Evolutionary conservation across 2,329 filamentous ascomycete species (phyloP).

Genomic region (Exophiala lecanii-corni): DNA sequence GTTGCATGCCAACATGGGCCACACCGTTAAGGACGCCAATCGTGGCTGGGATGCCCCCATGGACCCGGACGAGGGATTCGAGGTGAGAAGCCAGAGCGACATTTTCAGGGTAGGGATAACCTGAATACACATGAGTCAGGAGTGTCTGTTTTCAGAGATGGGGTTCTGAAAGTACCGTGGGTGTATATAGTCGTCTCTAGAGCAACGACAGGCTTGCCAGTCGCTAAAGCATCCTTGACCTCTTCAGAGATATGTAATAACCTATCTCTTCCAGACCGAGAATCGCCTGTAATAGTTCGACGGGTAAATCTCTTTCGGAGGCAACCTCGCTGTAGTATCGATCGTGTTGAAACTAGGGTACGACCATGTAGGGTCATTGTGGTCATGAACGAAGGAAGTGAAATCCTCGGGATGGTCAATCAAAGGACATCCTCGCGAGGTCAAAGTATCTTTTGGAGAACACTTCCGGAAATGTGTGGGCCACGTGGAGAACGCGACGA

Average conservation of each 20-base stretch:
- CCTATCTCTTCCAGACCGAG: constrained; percentile 18
- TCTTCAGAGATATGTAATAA: constrained; percentile 75
- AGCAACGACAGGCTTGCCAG: constrained; percentile 78
- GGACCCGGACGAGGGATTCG: constrained; percentile 71
- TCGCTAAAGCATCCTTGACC: constrained; percentile 69
- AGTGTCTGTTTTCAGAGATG: not conserved
- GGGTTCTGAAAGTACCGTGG: constrained; percentile 58
- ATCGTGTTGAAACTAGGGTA: no score
- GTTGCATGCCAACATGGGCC: constrained; percentile 70
- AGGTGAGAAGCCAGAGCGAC: constrained; percentile 72
- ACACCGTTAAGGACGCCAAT: constrained; percentile 82
- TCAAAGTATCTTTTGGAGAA: no score
- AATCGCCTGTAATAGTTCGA: not conserved
- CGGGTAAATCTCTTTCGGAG: no score
- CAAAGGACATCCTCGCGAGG: no score
- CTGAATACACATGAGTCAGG: constrained; percentile 34
- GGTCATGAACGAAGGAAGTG: no score
- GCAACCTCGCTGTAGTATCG: no score
- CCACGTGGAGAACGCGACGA: no score
- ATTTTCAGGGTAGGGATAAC: constrained; percentile 68
- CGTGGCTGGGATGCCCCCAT: constrained; percentile 84
- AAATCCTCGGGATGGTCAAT: no score
- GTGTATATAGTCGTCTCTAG: constrained; percentile 97
- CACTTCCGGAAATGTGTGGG: no score
- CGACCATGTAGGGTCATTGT: no score